Evolutionary conservation across 495 filamentous ascomycete species (phyloP).

Genomic region (Polyplosphaeria fusca): DNA sequence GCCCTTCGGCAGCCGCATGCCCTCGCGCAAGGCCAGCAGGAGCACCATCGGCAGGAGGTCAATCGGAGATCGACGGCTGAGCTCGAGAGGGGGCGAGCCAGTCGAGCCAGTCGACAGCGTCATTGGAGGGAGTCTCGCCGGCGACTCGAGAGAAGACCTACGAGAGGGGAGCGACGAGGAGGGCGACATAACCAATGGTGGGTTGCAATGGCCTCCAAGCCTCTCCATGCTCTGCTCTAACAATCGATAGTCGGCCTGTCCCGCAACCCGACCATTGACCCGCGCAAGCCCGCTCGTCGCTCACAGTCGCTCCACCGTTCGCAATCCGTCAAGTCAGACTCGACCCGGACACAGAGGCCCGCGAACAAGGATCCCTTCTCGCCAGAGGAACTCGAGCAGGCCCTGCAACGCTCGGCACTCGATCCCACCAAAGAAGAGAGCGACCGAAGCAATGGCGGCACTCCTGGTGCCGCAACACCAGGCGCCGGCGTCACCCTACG

Average conservation of each 20-base stretch:
- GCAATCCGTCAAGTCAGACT: conserved; percentile 21
- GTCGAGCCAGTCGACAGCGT: conserved; percentile 19
- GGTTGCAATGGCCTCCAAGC: not conserved
- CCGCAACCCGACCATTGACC: conserved; percentile 25
- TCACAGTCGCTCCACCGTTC: conserved; percentile 5
- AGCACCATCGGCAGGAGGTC: conserved; percentile 34
- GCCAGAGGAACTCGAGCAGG: conserved; percentile 36
- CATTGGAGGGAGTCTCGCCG: conserved; percentile 21
- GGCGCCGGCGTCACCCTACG: not conserved
- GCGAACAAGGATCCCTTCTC: conserved; percentile 34
- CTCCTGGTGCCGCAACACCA: too few relatives aligned
- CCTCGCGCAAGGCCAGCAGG: conserved; percentile 36
- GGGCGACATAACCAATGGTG: conserved; percentile 30
- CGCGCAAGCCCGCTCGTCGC: conserved; percentile 7
- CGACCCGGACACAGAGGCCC: too few relatives aligned
- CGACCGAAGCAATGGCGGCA: conserved; percentile 8
- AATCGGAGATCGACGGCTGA: conserved; percentile 5
- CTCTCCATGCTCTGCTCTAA: too few relatives aligned
- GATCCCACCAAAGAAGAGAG: conserved; percentile 21
- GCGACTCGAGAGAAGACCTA: too few relatives aligned
- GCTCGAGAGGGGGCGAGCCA: conserved; percentile 2
- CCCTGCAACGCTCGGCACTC: conserved; percentile 37
- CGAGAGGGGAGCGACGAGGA: conserved; percentile 28
- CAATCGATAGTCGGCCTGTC: conserved; percentile 29
- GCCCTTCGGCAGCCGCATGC: conserved; percentile 42